phyloP scores from a whole-genome alignment of 164 flowering plant species.

The Kalanchoe fedtschenkoi region DNA sequence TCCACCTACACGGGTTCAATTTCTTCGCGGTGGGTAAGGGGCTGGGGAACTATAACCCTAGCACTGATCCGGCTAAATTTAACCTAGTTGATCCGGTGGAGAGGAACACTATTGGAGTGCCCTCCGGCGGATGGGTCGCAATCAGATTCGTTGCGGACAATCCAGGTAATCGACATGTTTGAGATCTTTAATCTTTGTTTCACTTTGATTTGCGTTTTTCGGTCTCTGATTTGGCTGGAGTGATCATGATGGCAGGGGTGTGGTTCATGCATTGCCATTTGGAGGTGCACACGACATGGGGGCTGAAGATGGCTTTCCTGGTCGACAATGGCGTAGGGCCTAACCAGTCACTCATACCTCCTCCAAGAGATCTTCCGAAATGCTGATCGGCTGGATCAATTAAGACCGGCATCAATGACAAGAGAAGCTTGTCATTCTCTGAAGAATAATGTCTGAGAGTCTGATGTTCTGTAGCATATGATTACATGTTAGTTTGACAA shows the following conservation, averaged over 20 bases:
- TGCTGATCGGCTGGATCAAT: slow-evolving; percentile 18
- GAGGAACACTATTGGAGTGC: slow-evolving; percentile 71
- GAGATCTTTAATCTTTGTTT: background rate
- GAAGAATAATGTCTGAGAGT: too few species aligned
- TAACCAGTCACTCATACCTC: slow-evolving; percentile 42
- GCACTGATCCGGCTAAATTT: slow-evolving; percentile 36
- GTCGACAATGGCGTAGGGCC: slow-evolving; percentile 63
- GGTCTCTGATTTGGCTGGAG: too few species aligned
- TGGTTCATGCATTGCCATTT: slow-evolving; percentile 75
- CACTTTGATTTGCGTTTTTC: background rate
- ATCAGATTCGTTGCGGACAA: slow-evolving; percentile 71
- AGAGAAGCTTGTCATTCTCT: background rate
- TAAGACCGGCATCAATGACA: background rate
- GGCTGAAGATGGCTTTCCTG: slow-evolving; percentile 63
- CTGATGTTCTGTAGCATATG: too few species aligned
- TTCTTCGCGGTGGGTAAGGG: slow-evolving; percentile 66
- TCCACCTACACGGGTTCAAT: slow-evolving; percentile 75
- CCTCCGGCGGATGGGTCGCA: slow-evolving; percentile 77
- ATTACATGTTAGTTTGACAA: too few species aligned
- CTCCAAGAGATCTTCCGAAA: slow-evolving; percentile 56
- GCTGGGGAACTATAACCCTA: slow-evolving; percentile 49
- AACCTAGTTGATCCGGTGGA: slow-evolving; percentile 77
- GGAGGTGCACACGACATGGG: slow-evolving; percentile 73
- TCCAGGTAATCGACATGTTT: slow-evolving; percentile 38
- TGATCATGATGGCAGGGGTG: slow-evolving; percentile 34